Evolutionary conservation across 169 alveolate species (phyloP), one percentile per base, ranked within the genome.

Genomic region (Cryptosporidium ubiquitum): DNA sequence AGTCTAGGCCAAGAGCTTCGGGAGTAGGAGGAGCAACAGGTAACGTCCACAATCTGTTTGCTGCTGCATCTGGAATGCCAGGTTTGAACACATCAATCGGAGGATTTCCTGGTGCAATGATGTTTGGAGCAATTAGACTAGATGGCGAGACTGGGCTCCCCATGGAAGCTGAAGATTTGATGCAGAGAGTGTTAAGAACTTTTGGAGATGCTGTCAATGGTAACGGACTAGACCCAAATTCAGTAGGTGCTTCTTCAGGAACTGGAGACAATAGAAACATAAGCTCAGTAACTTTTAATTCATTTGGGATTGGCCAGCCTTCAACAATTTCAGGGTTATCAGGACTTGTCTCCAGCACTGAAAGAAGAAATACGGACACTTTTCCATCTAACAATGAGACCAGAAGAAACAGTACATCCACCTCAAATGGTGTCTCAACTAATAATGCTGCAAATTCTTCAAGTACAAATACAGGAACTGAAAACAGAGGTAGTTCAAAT

Each of bases 31-130:
- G 71, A 33, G 29, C 44, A 12, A 5, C 64, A 6, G 84, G 47
- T 14, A 70, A 49, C 9, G 5, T 73, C 33, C 69, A 57, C 49
- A 55, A 58, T 31, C 23, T 73, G 3, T 73, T 73, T 40, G 42
- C 85, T 5, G 7, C 70, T 4, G 57, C 37, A 40, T 42, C 64
- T 5, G 64, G 58, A 14, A 42, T 69, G 12, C 52, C 89, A 0
- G 68, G 68, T 37, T 42, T 79, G 42, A 58, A 44, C 20, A 23
- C 79, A 9, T 33, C 73, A 58, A 35, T 66, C 23, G 75, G 89
- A 12, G 79, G 68, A 20, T 79, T 79, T 61, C 89, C 89, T 23
- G 89, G 89, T 40, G 89, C 89, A 35, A 79, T 79, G 89, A 79
- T 79, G 89, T 79, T 79, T 23, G 89, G 89, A 20, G 89, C 89